Evolutionary conservation across 345 rosid genomes (phyloP), one percentile per base, ranked within the genome.

Genomic region (Boechera divaricarpa): DNA sequence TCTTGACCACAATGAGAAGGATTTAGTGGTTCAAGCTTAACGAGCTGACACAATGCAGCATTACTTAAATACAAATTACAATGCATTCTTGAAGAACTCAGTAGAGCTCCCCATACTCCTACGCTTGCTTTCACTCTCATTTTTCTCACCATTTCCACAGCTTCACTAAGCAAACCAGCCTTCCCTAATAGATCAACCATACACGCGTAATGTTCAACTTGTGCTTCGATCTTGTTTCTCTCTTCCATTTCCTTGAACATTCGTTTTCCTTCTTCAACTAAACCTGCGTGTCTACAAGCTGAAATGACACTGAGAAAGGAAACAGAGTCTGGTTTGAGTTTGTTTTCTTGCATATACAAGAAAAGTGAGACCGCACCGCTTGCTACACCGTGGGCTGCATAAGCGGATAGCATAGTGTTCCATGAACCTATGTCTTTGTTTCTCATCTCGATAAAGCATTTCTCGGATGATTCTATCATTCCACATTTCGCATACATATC

Each of bases 401-500:
- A 86, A 51, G 86, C 90, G 0, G 90, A 83, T 39, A 89, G 80
- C 90, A 89, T 77, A n/a, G 83, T 82, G 72, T 89, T 89, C 88
- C 87, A 87, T 13, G 91, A 83, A 72, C 72, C 73, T 2, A 71
- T 72, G 72, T 83, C 82, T 73, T 81, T 89, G 73, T 82, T 77
- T 55, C 63, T 82, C 74, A 85, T 81, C 65, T 83, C 90, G 18
- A 59, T 12, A 47, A 89, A 87, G 53, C 77, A 71, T 41, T 73
- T 82, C 72, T 82, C 82, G 0, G 87, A 83, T 36, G 39, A 56
- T 49, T 79, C 80, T 32, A 89, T 73, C 85, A 70, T 67, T 33
- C 92, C 94, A 70, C 89, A 87, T 78, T 84, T 87, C 10, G 88
- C 89, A 75, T 90, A 90, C 92, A 90, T 85, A 80, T 86, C 87